These are phyloP conservation scores for Bolboschoenoplectus hybrid DNA, from an alignment of 202 grass and related monocot genomes.

Conservation along the genomic window DNA sequence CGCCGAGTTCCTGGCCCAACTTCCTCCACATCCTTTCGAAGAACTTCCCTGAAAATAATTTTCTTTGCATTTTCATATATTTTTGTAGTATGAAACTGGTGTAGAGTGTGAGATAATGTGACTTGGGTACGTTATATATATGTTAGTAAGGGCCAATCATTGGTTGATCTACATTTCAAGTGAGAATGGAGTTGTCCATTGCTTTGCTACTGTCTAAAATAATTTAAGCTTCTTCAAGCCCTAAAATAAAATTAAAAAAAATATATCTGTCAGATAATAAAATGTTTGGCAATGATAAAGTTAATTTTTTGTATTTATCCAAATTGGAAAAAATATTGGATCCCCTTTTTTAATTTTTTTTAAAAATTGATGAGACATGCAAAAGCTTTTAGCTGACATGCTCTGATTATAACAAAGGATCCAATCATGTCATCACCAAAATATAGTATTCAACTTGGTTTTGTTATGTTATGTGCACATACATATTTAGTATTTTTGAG, in stretches of 20 bases:
- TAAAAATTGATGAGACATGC: not conserved
- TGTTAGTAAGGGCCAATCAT: constrained; percentile 35
- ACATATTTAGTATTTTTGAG: too few species aligned
- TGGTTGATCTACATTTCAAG: constrained; percentile 36
- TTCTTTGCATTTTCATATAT: constrained; percentile 27
- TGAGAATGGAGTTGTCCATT: constrained; percentile 39
- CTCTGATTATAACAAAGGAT: not conserved
- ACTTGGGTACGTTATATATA: not conserved
- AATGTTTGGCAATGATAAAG: not conserved
- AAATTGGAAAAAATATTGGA: not conserved
- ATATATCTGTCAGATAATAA: not conserved
- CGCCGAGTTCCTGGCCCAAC: constrained; percentile 31
- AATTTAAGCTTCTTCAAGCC: not conserved
- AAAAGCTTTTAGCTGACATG: not conserved
- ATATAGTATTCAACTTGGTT: not conserved
- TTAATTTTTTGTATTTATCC: not conserved
- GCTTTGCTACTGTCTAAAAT: not conserved
- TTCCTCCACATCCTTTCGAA: constrained; percentile 61
- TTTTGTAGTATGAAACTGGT: constrained; percentile 29
- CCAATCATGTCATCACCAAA: not conserved
- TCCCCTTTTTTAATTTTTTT: not conserved
- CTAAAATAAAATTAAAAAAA: not conserved
- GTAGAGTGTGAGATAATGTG: constrained; percentile 30
- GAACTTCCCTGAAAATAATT: constrained; percentile 43
- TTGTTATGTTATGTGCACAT: not conserved